These are phyloP conservation scores for Stagonosporopsis rhizophila DNA, from an alignment of 2,329 filamentous ascomycete species.

Conservation along the genomic window DNA sequence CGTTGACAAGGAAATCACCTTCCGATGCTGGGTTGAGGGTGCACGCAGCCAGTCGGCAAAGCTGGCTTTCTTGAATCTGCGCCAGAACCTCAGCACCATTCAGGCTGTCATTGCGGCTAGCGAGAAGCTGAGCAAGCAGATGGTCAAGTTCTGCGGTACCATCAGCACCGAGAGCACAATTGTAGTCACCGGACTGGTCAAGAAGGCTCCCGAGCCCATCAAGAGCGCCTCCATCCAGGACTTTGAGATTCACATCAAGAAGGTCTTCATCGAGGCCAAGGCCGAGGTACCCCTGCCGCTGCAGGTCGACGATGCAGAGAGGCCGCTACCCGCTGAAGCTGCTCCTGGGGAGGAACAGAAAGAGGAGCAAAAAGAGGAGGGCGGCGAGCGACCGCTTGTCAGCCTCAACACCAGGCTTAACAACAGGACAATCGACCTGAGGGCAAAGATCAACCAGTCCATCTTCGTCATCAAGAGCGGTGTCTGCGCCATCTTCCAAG, in stretches of 20 bases:
- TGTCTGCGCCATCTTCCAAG: conserved; percentile 73
- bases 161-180: conserved; percentile 84
- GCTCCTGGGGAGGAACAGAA: conserved; percentile 58
- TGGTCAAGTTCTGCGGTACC: conserved; percentile 88
- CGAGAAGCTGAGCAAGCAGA: conserved; percentile 74
- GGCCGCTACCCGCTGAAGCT: conserved; percentile 56
- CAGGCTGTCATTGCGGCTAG: conserved; percentile 78
- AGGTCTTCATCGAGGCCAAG: conserved; percentile 78
- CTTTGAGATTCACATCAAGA: conserved; percentile 86
- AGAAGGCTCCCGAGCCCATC: conserved; percentile 84
- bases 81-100: conserved; percentile 76
- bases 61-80: conserved; percentile 87
- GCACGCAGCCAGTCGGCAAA: conserved; percentile 87
- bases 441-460: conserved; percentile 88
- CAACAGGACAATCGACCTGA: conserved; percentile 92
- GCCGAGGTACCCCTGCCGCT: conserved; percentile 67
- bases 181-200: conserved; percentile 78
- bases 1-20: conserved; percentile 63
- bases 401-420: conserved; percentile 84
- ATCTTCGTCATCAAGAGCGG: conserved; percentile 75
- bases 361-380: conserved; percentile 59
- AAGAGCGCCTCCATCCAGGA: conserved; percentile 83
- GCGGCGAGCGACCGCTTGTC: conserved; percentile 71
- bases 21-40: conserved; percentile 87
- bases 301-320: conserved; percentile 62